Percentiles rank a stretch among this genome's conserved stretches.
These are phyloP conservation scores for Magnaporthiopsis incrustans DNA, from an alignment of 2,329 filamentous ascomycete genomes.

Conservation along the genomic window DNA sequence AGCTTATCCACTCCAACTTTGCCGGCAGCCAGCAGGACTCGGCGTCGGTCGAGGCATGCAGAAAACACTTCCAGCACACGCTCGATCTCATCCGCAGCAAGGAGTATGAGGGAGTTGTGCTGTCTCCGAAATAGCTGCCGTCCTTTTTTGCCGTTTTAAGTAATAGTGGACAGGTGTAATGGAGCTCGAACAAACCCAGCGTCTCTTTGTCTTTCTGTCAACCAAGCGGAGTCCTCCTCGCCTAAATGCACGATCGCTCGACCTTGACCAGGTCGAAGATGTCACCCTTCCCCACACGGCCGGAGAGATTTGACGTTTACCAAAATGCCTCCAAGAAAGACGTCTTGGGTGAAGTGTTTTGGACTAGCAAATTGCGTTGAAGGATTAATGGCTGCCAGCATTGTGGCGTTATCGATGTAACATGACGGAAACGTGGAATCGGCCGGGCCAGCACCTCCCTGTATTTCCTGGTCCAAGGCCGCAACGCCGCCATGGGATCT, in stretches of 20 bases:
- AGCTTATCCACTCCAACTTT: constrained; percentile 95
- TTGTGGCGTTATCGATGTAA: not conserved
- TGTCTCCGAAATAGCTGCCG: constrained; percentile 47
- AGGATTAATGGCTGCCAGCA: not conserved
- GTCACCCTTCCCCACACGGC: not conserved
- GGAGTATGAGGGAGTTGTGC: constrained; percentile 87
- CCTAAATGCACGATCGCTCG: not conserved
- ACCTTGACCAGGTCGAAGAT: not conserved
- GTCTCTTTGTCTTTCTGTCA: not conserved
- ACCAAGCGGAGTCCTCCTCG: not conserved
- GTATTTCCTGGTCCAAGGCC: too few relatives aligned
- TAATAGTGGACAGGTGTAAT: not conserved
- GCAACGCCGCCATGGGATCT: not conserved
- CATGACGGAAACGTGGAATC: not conserved
- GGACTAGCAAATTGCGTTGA: not conserved
- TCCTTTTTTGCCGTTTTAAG: constrained; percentile 12
- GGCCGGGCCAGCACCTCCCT: too few relatives aligned
- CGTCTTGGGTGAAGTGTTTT: not conserved
- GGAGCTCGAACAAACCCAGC: not conserved
- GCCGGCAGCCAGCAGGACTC: constrained; percentile 77
- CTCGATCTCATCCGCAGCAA: constrained; percentile 87
- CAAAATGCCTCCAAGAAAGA: not conserved
- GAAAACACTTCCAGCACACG: constrained; percentile 89
- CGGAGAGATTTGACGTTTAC: not conserved
- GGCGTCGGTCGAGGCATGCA: constrained; percentile 76